These are phyloP conservation scores for Schrenkiella parvula DNA, from an alignment of 345 rosid genomes.

Conservation along the genomic window DNA sequence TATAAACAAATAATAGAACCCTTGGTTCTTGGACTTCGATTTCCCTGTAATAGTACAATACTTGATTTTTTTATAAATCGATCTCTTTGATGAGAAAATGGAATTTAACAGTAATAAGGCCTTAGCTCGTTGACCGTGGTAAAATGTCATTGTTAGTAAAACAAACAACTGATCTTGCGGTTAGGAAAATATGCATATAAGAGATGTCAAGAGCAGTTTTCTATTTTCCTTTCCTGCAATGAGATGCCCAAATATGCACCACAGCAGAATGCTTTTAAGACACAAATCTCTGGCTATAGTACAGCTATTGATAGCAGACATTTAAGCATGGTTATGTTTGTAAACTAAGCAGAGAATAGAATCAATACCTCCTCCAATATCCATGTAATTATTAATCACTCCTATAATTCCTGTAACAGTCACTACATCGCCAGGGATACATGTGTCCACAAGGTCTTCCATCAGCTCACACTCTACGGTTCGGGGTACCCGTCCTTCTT, in stretches of 20 bases:
- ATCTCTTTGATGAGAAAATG: background rate
- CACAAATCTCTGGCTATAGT: background rate
- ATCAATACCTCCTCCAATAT: slow-evolving; percentile 88
- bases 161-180: background rate
- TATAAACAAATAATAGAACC: slow-evolving; percentile 82
- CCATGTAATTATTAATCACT: slow-evolving; percentile 83
- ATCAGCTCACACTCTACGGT: slow-evolving; percentile 94
- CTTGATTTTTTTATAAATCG: no score
- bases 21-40: slow-evolving; percentile 82
- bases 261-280: background rate
- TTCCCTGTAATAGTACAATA: no score
- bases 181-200: background rate
- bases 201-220: background rate
- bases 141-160: background rate
- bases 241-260: background rate
- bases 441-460: slow-evolving; percentile 83
- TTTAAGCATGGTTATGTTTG: background rate
- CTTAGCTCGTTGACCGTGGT: background rate
- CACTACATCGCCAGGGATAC: slow-evolving; percentile 98
- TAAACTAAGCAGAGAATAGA: background rate
- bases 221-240: slow-evolving; percentile 6
- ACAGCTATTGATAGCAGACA: background rate
- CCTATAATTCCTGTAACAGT: slow-evolving; percentile 91
- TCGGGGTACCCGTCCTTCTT: slow-evolving; percentile 98
- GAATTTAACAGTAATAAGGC: background rate